phyloP scores from a whole-genome alignment of 495 filamentous ascomycete genomes.

The Tuber microsphaerosporum region DNA sequence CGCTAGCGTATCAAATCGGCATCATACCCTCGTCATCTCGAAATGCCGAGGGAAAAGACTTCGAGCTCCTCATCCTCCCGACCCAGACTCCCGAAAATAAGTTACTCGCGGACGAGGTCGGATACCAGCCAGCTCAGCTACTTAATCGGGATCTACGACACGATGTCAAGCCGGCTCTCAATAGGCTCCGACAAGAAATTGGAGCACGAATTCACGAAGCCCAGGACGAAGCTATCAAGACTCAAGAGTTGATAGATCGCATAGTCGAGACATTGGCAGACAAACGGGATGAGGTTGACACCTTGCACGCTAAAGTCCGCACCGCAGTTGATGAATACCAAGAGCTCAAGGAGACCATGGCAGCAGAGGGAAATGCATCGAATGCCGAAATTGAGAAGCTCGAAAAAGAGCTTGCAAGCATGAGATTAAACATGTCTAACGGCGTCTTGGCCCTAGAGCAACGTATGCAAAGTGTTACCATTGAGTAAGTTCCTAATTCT shows the following conservation, averaged over 20 bases:
- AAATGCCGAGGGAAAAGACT: conserved; percentile 77
- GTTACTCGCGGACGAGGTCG: conserved; percentile 70
- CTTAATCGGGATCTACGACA: conserved; percentile 79
- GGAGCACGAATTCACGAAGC: conserved; percentile 72
- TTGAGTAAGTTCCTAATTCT: conserved; percentile 58
- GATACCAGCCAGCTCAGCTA: conserved; percentile 82
- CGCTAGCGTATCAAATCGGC: conserved; percentile 83
- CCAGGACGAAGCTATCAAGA: conserved; percentile 80
- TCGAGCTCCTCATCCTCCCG: conserved; percentile 70
- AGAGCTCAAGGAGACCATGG: conserved; percentile 78
- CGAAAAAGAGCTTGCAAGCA: conserved; percentile 92
- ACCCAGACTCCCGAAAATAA: conserved; percentile 46
- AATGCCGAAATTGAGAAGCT: conserved; percentile 96
- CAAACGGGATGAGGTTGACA: conserved; percentile 82
- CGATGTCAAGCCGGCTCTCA: conserved; percentile 67
- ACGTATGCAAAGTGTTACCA: conserved; percentile 89
- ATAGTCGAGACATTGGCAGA: conserved; percentile 94
- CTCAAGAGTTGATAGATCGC: conserved; percentile 81
- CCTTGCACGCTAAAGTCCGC: conserved; percentile 74
- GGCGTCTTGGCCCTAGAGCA: conserved; percentile 89
- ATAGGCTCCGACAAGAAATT: conserved; percentile 74
- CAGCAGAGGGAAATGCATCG: conserved; percentile 72
- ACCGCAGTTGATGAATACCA: conserved; percentile 90
- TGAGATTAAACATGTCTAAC: conserved; percentile 77
- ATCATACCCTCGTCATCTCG: conserved; percentile 74